These are phyloP conservation scores for Oldenlandia corymbosa DNA, from an alignment of 257 asterid genomes.

Conservation along the genomic window DNA sequence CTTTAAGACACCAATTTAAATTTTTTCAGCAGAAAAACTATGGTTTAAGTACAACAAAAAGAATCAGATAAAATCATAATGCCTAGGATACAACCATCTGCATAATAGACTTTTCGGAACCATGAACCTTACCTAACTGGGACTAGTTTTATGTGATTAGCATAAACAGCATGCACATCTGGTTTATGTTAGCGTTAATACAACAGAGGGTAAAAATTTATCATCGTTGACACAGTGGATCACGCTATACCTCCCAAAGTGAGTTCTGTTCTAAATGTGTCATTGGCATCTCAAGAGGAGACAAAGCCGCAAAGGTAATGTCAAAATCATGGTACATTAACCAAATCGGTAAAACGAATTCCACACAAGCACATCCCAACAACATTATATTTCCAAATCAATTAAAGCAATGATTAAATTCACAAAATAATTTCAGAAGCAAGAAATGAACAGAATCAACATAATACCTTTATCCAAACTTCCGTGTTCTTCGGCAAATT, in stretches of 20 bases:
- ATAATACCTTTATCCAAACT: slow-evolving; percentile 84
- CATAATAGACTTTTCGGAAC: background rate
- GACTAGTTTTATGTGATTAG: background rate
- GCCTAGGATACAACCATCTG: background rate
- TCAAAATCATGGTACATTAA: too few relatives aligned
- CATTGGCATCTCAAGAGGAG: background rate
- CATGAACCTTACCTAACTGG: background rate
- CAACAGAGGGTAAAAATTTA: too few relatives aligned
- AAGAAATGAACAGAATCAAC: background rate
- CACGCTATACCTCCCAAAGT: background rate
- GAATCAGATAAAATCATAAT: background rate
- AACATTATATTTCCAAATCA: too few relatives aligned
- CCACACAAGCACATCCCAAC: too few relatives aligned
- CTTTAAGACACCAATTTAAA: background rate
- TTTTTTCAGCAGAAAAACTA: too few relatives aligned
- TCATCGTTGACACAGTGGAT: too few relatives aligned
- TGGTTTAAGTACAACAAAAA: background rate
- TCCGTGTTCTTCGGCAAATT: slow-evolving; percentile 78
- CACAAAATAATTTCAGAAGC: too few relatives aligned
- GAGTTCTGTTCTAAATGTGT: background rate
- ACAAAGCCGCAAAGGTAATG: too few relatives aligned
- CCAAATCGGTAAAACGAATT: background rate
- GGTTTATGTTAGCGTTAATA: too few relatives aligned
- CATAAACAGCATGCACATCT: too few relatives aligned
- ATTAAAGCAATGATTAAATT: background rate